Percentiles rank a stretch among this genome's conserved stretches.
phyloP scores from a whole-genome alignment of 2,329 filamentous ascomycete genomes.

The Mycogone perniciosa region DNA sequence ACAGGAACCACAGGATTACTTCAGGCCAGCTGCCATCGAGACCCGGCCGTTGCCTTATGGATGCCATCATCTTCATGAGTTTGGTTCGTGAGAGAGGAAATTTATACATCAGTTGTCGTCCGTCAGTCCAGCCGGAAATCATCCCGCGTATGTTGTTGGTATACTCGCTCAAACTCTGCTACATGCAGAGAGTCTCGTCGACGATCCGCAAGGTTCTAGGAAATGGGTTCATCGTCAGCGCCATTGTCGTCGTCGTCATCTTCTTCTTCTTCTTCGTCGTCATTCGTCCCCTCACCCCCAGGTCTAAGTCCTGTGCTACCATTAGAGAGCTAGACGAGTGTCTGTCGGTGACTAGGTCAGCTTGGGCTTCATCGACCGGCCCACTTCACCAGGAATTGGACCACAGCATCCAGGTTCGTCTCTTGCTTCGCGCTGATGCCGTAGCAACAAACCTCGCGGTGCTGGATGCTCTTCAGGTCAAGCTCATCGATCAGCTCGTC shows the following conservation, averaged over 20 bases:
- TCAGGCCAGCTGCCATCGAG: slow-evolving; percentile 3
- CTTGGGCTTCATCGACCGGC: slow-evolving; percentile 57
- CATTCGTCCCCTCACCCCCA: background rate
- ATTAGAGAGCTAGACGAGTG: slow-evolving; percentile 10
- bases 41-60: slow-evolving; percentile 7
- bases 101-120: slow-evolving; percentile 25
- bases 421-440: slow-evolving; percentile 98
- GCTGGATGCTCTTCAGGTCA: slow-evolving; percentile 80
- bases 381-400: slow-evolving; percentile 93
- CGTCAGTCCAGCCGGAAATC: slow-evolving; percentile 14
- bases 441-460: slow-evolving; percentile 96
- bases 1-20: background rate
- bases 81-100: slow-evolving; percentile 29
- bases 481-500: slow-evolving; percentile 93
- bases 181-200: slow-evolving; percentile 4
- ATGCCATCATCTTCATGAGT: slow-evolving; percentile 20
- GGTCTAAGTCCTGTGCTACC: slow-evolving; percentile 1
- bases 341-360: background rate
- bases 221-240: slow-evolving; percentile 5
- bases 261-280: background rate
- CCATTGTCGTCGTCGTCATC: background rate
- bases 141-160: background rate
- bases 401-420: slow-evolving; percentile 93
- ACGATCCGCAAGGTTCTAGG: slow-evolving; percentile 3
- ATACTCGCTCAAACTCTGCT: background rate